These are phyloP conservation scores for Lactarius indigo DNA, from an alignment of 768 basidiomycete genomes.

Conservation along the genomic window DNA sequence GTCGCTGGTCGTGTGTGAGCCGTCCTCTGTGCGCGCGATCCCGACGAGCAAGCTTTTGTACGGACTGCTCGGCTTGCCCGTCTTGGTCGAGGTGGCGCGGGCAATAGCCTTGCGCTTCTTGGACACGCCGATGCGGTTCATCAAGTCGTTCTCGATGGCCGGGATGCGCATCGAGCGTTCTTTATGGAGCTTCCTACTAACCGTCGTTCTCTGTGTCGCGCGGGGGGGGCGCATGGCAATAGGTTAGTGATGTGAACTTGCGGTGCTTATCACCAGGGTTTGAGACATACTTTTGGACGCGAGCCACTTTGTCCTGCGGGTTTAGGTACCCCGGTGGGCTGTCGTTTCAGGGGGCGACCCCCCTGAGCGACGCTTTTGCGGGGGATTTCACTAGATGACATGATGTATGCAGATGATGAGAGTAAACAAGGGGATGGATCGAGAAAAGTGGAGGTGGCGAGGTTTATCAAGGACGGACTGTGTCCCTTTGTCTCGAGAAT, in stretches of 20 bases:
- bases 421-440: background rate
- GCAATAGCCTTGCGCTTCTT: background rate
- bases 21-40: background rate
- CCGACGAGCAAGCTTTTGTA: background rate
- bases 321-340: background rate
- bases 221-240: background rate
- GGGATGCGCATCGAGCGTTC: slow-evolving; percentile 5
- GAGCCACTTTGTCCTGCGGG: background rate
- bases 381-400: background rate
- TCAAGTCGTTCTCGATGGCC: slow-evolving; percentile 7
- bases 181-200: background rate
- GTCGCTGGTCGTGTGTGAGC: background rate
- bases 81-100: background rate
- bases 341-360: background rate
- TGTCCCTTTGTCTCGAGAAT: background rate
- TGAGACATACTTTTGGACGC: background rate
- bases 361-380: background rate
- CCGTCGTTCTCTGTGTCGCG: background rate
- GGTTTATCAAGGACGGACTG: background rate
- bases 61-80: background rate
- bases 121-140: slow-evolving; percentile 1
- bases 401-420: background rate
- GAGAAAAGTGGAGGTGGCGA: background rate
- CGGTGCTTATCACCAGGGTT: too few species aligned
- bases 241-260: background rate